These are phyloP conservation scores for Tephrocybe rancida DNA, from an alignment of 768 basidiomycete species.

Conservation along the genomic window DNA sequence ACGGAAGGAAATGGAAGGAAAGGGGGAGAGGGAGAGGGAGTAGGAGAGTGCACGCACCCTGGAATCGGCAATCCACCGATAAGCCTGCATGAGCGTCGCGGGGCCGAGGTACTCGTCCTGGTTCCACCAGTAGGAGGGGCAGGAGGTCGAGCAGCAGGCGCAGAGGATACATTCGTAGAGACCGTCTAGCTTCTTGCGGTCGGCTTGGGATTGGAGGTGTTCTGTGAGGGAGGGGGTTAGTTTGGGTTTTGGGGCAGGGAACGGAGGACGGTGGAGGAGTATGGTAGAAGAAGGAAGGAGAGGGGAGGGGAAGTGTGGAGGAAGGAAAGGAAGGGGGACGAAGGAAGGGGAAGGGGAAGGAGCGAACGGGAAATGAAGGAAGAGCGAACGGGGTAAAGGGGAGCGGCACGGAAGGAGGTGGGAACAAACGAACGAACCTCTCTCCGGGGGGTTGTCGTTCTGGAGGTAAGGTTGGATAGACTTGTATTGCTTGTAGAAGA, in stretches of 20 bases:
- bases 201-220: constrained; percentile 87
- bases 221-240: constrained; percentile 34
- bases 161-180: constrained; percentile 98
- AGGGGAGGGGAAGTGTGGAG: too few relatives aligned
- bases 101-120: constrained; percentile 98
- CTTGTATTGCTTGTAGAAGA: constrained; percentile 99
- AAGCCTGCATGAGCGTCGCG: constrained; percentile 95
- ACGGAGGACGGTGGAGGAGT: background rate
- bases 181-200: constrained; percentile 94
- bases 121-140: constrained; percentile 99
- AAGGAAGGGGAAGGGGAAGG: too few relatives aligned
- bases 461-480: constrained; percentile 96
- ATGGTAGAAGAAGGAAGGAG: too few relatives aligned
- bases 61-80: constrained; percentile 98
- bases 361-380: background rate
- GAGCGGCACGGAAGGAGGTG: background rate
- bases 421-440: constrained; percentile 35
- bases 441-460: constrained; percentile 87
- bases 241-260: background rate
- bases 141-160: constrained; percentile 97
- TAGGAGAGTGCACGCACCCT: constrained; percentile 57
- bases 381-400: too few relatives aligned
- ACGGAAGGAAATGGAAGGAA: background rate
- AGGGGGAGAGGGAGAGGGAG: background rate
- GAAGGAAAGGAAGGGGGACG: background rate